Evolutionary conservation across 2,329 filamentous ascomycete species (phyloP).

Genomic region (Proliferodiscus dingleyae): DNA sequence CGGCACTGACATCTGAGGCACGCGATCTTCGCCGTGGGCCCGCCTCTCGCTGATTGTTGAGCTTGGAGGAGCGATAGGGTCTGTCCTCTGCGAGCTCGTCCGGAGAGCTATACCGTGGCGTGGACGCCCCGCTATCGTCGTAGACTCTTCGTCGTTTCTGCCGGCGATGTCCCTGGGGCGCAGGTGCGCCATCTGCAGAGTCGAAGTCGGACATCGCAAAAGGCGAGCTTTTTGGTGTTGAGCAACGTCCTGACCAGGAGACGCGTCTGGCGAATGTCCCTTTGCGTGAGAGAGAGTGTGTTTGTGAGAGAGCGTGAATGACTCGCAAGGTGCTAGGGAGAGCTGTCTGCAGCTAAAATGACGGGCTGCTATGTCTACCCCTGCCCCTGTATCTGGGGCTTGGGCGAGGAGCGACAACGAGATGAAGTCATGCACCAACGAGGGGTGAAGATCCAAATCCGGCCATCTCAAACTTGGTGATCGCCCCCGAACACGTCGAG

Average conservation of each 20-base stretch:
- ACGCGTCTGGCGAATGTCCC: no score
- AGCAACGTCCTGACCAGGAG: background rate
- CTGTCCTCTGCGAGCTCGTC: slow-evolving; percentile 37
- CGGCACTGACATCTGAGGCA: slow-evolving; percentile 24
- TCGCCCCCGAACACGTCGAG: slow-evolving; percentile 1
- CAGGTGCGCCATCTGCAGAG: slow-evolving; percentile 20
- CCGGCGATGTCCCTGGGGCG: slow-evolving; percentile 11
- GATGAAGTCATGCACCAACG: slow-evolving; percentile 1
- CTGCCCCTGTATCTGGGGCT: background rate
- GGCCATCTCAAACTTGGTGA: slow-evolving; percentile 9
- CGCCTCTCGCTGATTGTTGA: slow-evolving; percentile 19
- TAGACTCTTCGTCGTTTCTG: slow-evolving; percentile 27
- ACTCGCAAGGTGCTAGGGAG: no score
- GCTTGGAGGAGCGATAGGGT: slow-evolving; percentile 32
- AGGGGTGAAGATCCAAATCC: slow-evolving; percentile 11
- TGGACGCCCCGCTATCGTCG: slow-evolving; percentile 38
- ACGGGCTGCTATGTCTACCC: background rate
- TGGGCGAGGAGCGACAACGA: background rate
- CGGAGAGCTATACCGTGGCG: slow-evolving; percentile 41
- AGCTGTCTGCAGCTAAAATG: background rate
- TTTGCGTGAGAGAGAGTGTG: no score
- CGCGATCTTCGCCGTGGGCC: slow-evolving; percentile 19
- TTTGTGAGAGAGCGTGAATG: no score
- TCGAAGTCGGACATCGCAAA: slow-evolving; percentile 26
- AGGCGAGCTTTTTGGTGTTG: background rate